Base-by-base conservation (phyloP, 176 grass and related monocot genomes). In the Aechmea fasciata region DNA sequence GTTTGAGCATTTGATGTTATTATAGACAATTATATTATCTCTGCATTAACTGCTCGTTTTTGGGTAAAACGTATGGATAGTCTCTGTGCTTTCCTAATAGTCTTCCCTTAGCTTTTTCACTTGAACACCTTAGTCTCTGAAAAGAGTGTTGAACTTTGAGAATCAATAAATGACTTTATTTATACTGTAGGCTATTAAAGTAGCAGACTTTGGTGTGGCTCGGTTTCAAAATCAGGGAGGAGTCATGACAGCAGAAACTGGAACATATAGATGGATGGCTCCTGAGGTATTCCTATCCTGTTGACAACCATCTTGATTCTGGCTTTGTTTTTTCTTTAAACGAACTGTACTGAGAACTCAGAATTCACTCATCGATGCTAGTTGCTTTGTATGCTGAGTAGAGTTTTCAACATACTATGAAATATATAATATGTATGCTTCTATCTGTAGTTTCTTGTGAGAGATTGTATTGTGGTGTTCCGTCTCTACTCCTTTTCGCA, bases 201-300 rank as follows among this genome's bases (percentile, higher is more conserved):
- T 99, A 64, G 90, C 95, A 82, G 95, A 99, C 80, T 93, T 99
- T 82, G 95, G 95, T 65, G 87, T 99, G 53, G 95, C 95, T 81
- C 84, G 95, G 63, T 90, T 88, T 64, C 90, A 99, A 64, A 83
- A 90, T 88, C 94, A 86, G 87, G 90, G 75, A 66, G 95, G 90
- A 67, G 80, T 86, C 48, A 99, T 99, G 95, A 99, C 95, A 71
- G 87, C 90, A 49, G 95, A 99, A 94, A 99, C 95, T 69, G 95
- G 95, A 83, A 99, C 95, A 26, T 99, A 99, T 72, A 85, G 90
- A 82, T 99, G 95, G 95, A 99, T 99, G 95, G 95, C 95, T 48
- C 95, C 95, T 53, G 95, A 99, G 95, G 95, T 90, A 81, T 48
- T 51, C n/a, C 15, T 79, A 29, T 78, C 22, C 25, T 24, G 11